Evolutionary conservation across 2,329 filamentous ascomycete genomes (phyloP).

Genomic region (Falciphora oryzae): DNA sequence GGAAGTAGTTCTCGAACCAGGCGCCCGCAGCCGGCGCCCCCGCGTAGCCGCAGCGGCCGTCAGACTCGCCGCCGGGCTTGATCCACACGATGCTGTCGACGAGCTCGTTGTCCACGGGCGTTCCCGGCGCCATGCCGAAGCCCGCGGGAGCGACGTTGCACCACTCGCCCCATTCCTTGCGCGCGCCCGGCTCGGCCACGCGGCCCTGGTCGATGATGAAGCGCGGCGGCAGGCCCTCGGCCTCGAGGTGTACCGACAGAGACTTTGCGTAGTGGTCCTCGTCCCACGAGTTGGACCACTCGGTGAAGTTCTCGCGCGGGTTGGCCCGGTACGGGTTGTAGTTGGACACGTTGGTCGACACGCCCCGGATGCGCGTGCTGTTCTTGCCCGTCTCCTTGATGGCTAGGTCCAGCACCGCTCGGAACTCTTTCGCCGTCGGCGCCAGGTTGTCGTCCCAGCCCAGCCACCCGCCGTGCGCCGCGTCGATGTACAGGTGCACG

Average conservation of each 20-base stretch:
- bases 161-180: constrained; percentile 37
- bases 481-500: constrained; percentile 35
- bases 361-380: constrained; percentile 30
- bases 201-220: constrained; percentile 42
- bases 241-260: constrained; percentile 31
- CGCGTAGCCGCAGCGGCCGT: constrained; percentile 32
- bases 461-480: constrained; percentile 37
- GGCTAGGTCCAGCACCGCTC: constrained; percentile 31
- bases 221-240: constrained; percentile 32
- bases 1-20: constrained; percentile 37
- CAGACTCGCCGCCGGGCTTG: constrained; percentile 39
- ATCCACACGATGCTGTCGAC: constrained; percentile 39
- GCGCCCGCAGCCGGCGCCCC: constrained; percentile 32
- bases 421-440: constrained; percentile 33
- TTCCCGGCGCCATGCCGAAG: constrained; percentile 31
- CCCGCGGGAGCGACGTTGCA: constrained; percentile 36
- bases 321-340: constrained; percentile 33
- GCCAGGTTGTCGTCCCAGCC: constrained; percentile 34
- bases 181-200: constrained; percentile 29
- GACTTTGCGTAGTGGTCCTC: constrained; percentile 34
- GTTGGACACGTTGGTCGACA: constrained; percentile 27
- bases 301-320: constrained; percentile 33
- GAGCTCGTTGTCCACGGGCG: constrained; percentile 27
- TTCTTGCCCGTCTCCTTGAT: constrained; percentile 14
- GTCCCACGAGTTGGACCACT: constrained; percentile 33